Evolutionary conservation across 1,284 basidiomycete species (phyloP).

Genomic region (Marasmius tenuissimus): DNA sequence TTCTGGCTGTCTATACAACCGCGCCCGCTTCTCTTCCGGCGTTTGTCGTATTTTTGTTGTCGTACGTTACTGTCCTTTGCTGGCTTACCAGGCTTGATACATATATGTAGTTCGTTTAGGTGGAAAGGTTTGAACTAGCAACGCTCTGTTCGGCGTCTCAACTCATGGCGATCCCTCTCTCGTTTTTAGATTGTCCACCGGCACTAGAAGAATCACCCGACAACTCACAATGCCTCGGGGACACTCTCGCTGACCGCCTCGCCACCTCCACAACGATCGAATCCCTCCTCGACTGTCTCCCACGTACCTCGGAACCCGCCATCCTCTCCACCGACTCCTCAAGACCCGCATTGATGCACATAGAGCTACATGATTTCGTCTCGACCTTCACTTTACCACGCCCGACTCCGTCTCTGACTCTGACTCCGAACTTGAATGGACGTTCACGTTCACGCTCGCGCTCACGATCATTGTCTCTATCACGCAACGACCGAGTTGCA

Average conservation of each 20-base stretch:
- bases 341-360: slow-evolving; percentile 21
- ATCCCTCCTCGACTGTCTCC: slow-evolving; percentile 38
- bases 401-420: slow-evolving; percentile 17
- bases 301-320: slow-evolving; percentile 28
- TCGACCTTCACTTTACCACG: slow-evolving; percentile 35
- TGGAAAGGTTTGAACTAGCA: too few relatives aligned
- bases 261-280: slow-evolving; percentile 23
- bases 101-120: too few relatives aligned
- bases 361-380: slow-evolving; percentile 32
- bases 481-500: slow-evolving; percentile 30
- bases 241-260: slow-evolving; percentile 29
- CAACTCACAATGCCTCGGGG: slow-evolving; percentile 30
- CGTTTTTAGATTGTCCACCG: background rate
- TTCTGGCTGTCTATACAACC: background rate
- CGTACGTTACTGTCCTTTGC: background rate
- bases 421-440: slow-evolving; percentile 28
- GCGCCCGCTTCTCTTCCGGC: background rate
- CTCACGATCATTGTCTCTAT: slow-evolving; percentile 20
- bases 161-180: background rate
- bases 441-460: too few relatives aligned
- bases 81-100: too few relatives aligned
- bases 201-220: slow-evolving; percentile 19
- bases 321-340: slow-evolving; percentile 27
- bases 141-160: background rate
- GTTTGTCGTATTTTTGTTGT: background rate